Percentiles rank a stretch among this genome's conserved stretches.
These are phyloP conservation scores for Zygoascus ofunaensis DNA, from an alignment of 805 yeast species.

Conservation along the genomic window DNA sequence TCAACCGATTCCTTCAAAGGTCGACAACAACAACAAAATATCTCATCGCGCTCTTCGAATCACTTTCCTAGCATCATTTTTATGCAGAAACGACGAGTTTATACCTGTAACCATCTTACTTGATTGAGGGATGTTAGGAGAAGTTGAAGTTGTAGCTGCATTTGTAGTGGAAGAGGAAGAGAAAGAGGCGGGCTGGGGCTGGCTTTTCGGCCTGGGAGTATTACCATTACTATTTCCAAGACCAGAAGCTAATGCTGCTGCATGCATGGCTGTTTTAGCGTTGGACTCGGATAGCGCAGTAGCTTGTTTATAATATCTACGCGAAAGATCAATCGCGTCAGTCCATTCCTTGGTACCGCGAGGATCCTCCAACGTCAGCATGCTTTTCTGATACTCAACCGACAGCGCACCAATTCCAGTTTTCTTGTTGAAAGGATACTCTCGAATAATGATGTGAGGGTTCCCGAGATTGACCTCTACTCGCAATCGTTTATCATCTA, in stretches of 20 bases:
- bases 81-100: constrained; percentile 16
- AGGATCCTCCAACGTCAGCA: constrained; percentile 28
- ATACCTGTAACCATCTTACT: constrained; percentile 8
- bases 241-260: constrained; percentile 28
- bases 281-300: constrained; percentile 20
- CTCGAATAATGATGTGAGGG: constrained; percentile 30
- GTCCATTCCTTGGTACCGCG: constrained; percentile 27
- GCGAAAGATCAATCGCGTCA: constrained; percentile 23
- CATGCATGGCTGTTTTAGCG: constrained; percentile 27
- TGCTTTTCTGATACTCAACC: constrained; percentile 27
- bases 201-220: constrained; percentile 1
- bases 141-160: constrained; percentile 2
- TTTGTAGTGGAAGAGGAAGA: neutral
- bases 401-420: constrained; percentile 22
- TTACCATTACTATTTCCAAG: constrained; percentile 4
- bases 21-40: no score
- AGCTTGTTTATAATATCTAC: constrained; percentile 24
- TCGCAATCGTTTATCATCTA: constrained; percentile 25
- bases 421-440: constrained; percentile 23
- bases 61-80: constrained; percentile 15
- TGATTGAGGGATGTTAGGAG: constrained; percentile 2
- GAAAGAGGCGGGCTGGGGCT: neutral
- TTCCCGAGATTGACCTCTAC: constrained; percentile 27
- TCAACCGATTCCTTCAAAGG: no score
- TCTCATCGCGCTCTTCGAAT: constrained; percentile 6